phyloP scores from a whole-genome alignment of 202 grass and related monocot species.

The Schoenoplectus triqueter region DNA sequence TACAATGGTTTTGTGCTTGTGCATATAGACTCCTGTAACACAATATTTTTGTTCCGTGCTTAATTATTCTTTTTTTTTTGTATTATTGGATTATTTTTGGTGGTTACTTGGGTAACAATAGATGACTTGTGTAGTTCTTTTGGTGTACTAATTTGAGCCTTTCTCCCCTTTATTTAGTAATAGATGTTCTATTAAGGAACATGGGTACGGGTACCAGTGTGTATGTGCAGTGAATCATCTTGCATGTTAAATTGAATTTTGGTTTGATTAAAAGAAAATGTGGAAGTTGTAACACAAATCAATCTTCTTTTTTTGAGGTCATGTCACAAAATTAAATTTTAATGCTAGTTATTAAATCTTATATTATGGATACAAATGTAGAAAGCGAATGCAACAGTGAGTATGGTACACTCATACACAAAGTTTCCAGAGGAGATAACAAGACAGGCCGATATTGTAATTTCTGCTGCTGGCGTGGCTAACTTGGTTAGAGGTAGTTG shows the following conservation, averaged over 20 bases:
- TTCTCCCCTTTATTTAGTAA: not conserved
- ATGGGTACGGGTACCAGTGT: not conserved
- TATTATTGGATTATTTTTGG: not conserved
- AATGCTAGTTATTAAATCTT: constrained; percentile 25
- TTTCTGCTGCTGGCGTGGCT: constrained; percentile 84
- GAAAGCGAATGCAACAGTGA: constrained; percentile 98
- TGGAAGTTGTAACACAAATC: not conserved
- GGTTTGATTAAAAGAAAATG: not conserved
- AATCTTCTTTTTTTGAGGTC: not conserved
- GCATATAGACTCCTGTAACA: not conserved
- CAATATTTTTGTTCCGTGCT: not conserved
- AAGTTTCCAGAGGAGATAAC: constrained; percentile 84
- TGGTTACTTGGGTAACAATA: not conserved
- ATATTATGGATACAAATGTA: constrained; percentile 43
- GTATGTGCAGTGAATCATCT: not conserved
- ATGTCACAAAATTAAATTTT: constrained; percentile 1
- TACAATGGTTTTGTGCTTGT: not conserved
- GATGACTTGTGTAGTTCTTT: not conserved
- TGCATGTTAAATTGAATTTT: not conserved
- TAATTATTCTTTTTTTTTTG: not conserved
- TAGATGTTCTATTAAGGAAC: not conserved
- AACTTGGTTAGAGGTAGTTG: constrained; percentile 90
- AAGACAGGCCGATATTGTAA: constrained; percentile 89
- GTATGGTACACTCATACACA: constrained; percentile 95
- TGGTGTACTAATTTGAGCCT: not conserved